Percentiles rank a stretch among this genome's conserved stretches.
These are phyloP conservation scores for Naegleria fowleri DNA, from an alignment of 208 protist genomes.

Conservation along the genomic window DNA sequence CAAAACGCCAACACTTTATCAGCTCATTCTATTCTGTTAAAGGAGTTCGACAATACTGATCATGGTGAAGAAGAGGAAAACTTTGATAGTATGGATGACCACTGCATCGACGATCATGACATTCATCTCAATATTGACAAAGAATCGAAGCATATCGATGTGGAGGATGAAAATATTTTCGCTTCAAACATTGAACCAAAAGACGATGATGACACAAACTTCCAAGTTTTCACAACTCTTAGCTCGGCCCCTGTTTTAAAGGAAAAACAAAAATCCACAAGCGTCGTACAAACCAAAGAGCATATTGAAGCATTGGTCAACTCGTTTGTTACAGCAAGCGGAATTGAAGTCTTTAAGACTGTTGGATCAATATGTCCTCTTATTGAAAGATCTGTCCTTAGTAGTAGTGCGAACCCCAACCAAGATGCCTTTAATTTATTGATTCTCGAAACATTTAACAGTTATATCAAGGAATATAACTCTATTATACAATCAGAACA, in stretches of 20 bases:
- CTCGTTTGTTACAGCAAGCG: not conserved
- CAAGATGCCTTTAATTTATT: not conserved
- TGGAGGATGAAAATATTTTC: not conserved
- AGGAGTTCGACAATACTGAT: no score
- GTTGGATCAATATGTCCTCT: not conserved
- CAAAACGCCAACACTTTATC: no score
- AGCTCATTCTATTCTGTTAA: no score
- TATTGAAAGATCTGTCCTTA: not conserved
- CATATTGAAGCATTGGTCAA: not conserved
- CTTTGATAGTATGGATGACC: not conserved
- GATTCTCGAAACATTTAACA: not conserved
- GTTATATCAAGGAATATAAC: not conserved
- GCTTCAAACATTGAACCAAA: not conserved
- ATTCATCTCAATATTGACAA: not conserved
- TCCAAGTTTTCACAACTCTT: not conserved
- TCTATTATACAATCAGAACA: not conserved
- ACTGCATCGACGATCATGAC: not conserved
- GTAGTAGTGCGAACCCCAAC: not conserved
- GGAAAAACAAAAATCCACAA: not conserved
- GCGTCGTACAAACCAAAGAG: not conserved
- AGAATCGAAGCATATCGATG: not conserved
- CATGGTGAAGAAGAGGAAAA: no score
- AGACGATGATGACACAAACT: not conserved
- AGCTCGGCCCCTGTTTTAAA: not conserved
- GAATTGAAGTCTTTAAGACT: not conserved